phyloP scores from a whole-genome alignment of 148 eudicot genomes.

The Rhododendron kiyosumense region DNA sequence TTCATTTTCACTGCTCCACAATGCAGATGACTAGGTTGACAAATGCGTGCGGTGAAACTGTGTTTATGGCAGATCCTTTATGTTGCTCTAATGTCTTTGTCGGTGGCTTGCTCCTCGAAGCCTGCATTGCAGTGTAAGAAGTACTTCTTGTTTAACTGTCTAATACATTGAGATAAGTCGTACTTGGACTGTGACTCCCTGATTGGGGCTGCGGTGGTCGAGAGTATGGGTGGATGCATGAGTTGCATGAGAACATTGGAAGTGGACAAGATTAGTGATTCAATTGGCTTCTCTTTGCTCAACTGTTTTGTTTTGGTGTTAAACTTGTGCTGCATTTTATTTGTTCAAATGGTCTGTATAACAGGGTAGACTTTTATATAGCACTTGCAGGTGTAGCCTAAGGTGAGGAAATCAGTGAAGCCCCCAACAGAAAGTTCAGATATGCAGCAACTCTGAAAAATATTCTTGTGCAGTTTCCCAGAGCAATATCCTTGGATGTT shows the following conservation, averaged over 20 bases:
- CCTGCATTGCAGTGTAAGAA: background rate
- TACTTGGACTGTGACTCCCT: slow-evolving; percentile 12
- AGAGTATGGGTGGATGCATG: slow-evolving; percentile 30
- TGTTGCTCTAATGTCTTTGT: background rate
- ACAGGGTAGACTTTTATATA: background rate
- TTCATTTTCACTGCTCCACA: background rate
- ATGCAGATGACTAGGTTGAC: background rate
- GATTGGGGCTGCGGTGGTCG: slow-evolving; percentile 43
- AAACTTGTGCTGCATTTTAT: background rate
- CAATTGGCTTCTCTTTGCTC: background rate
- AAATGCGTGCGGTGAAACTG: background rate
- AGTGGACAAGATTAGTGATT: slow-evolving; percentile 33
- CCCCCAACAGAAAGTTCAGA: too few species aligned
- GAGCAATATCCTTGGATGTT: too few species aligned
- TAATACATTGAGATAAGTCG: slow-evolving; percentile 28
- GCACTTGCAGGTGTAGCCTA: too few species aligned
- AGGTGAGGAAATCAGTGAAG: too few species aligned
- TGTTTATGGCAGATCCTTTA: background rate
- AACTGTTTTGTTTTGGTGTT: background rate
- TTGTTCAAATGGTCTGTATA: background rate
- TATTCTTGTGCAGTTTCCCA: too few species aligned
- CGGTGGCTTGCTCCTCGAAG: background rate
- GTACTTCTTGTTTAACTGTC: background rate
- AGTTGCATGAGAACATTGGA: slow-evolving; percentile 41
- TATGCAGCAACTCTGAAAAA: too few species aligned